A percentile compares a stretch with the other conserved stretches of the same genome.
phyloP scores from a whole-genome alignment of 2,329 filamentous ascomycete species.

The Teratosphaeria pseudoeucalypti region DNA sequence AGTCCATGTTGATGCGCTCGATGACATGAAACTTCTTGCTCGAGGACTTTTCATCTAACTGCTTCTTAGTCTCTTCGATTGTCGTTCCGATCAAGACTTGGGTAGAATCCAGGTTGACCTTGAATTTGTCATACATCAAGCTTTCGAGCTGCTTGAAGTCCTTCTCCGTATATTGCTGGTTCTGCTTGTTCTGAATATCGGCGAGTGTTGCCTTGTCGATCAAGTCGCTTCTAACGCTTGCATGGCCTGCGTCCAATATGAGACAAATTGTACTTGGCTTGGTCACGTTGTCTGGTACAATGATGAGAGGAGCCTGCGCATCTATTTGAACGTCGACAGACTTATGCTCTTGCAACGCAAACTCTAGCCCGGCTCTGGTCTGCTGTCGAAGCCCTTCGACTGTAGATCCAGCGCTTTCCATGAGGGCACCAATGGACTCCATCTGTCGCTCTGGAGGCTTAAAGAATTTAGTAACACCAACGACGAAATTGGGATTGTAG shows the following conservation, averaged over 20 bases:
- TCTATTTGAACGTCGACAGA: conserved; percentile 95
- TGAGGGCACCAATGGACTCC: conserved; percentile 91
- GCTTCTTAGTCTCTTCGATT: conserved; percentile 77
- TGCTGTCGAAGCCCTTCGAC: conserved; percentile 92
- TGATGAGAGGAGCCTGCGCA: conserved; percentile 89
- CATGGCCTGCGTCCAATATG: conserved; percentile 92
- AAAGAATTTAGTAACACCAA: conserved; percentile 91
- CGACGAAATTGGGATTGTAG: conserved; percentile 89
- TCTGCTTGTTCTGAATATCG: conserved; percentile 84
- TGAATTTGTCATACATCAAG: conserved; percentile 95
- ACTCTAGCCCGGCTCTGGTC: conserved; percentile 89
- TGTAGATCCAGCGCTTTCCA: conserved; percentile 91
- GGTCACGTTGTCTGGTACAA: conserved; percentile 87
- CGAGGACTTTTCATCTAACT: conserved; percentile 58
- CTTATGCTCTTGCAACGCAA: conserved; percentile 94
- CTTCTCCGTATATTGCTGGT: conserved; percentile 73
- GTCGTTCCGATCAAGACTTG: conserved; percentile 92
- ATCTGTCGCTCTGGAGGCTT: conserved; percentile 92
- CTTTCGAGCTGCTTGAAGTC: conserved; percentile 82
- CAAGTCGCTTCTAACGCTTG: conserved; percentile 84
- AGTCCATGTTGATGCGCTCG: conserved; percentile 94
- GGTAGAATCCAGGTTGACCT: conserved; percentile 84
- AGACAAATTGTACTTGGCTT: conserved; percentile 71
- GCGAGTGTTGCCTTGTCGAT: conserved; percentile 85
- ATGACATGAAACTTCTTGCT: conserved; percentile 72